Percentiles rank a stretch among this genome's conserved stretches.
Evolutionary conservation across 1,284 basidiomycete species (phyloP).

Genomic region (Cutaneotrichosporon mucoides): DNA sequence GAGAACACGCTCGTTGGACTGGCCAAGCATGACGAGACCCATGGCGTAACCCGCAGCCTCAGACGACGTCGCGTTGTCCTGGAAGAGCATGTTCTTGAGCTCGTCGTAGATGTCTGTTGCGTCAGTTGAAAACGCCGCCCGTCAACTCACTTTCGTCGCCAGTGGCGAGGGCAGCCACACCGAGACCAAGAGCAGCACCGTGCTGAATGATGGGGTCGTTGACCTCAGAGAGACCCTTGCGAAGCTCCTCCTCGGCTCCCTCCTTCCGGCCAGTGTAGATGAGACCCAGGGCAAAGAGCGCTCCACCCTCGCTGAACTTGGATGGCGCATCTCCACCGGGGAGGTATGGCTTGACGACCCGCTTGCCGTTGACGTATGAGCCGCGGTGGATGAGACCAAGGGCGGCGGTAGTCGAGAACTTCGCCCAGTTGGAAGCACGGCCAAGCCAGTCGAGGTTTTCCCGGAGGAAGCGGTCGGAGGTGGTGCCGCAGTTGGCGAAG

Average conservation of each 20-base stretch:
- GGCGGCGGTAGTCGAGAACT: slow-evolving; percentile 91
- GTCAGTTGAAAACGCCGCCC: not conserved
- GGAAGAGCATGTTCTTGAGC: slow-evolving; percentile 79
- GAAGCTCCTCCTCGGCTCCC: slow-evolving; percentile 70
- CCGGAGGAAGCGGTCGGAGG: slow-evolving; percentile 83
- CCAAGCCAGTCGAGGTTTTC: slow-evolving; percentile 94
- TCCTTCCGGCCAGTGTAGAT: slow-evolving; percentile 67
- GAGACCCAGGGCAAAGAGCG: slow-evolving; percentile 84
- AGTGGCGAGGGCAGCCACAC: slow-evolving; percentile 87
- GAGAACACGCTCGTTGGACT: slow-evolving; percentile 68
- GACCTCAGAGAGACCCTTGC: slow-evolving; percentile 57
- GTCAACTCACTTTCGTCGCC: slow-evolving; percentile 59
- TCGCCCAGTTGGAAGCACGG: slow-evolving; percentile 92
- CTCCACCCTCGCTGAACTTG: slow-evolving; percentile 84
- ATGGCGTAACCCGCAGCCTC: slow-evolving; percentile 93
- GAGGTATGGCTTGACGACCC: slow-evolving; percentile 88
- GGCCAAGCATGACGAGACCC: slow-evolving; percentile 94
- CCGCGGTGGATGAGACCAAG: slow-evolving; percentile 96
- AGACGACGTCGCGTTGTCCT: slow-evolving; percentile 87
- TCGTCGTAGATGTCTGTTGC: slow-evolving; percentile 79
- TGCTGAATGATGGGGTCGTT: slow-evolving; percentile 82
- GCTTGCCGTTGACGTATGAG: slow-evolving; percentile 85
- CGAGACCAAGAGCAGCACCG: slow-evolving; percentile 88
- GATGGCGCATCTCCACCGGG: slow-evolving; percentile 65
- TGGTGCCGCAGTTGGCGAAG: slow-evolving; percentile 92